Conservation (phyloP, 1,284 basidiomycete species). For the Puccinia horiana region DNA sequence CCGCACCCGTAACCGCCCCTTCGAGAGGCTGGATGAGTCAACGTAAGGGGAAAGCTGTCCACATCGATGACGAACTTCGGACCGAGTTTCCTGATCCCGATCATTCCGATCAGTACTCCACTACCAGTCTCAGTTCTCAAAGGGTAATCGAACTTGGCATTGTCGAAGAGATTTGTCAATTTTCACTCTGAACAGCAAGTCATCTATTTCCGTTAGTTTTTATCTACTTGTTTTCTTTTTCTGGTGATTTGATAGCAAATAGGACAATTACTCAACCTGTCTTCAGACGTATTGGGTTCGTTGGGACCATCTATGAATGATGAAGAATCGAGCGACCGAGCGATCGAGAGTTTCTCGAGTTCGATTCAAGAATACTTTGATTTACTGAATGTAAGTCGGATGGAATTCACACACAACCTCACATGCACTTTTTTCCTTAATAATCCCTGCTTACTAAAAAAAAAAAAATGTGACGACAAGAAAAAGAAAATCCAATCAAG, state of each 20-base stretch:
- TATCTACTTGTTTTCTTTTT: background rate
- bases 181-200: too few species aligned
- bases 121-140: conserved; percentile 4
- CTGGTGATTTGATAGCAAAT: background rate
- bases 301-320: background rate
- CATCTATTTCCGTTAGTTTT: background rate
- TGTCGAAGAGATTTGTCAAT: conserved; percentile 19
- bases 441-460: too few species aligned
- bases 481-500: conserved; percentile 32
- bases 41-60: conserved; percentile 27
- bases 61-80: conserved; percentile 7
- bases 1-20: background rate
- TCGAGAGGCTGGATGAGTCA: conserved; percentile 35
- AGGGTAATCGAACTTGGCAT: conserved; percentile 26
- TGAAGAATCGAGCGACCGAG: background rate
- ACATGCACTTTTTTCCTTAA: too few species aligned
- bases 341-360: conserved; percentile 3
- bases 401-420: background rate
- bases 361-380: conserved; percentile 32
- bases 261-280: conserved; percentile 9
- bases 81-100: background rate
- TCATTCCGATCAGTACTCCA: background rate
- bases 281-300: conserved; percentile 1
- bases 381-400: conserved; percentile 14
- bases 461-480: too few species aligned